phyloP scores from a whole-genome alignment of 2,329 filamentous ascomycete genomes.

The Nemania sp. region DNA sequence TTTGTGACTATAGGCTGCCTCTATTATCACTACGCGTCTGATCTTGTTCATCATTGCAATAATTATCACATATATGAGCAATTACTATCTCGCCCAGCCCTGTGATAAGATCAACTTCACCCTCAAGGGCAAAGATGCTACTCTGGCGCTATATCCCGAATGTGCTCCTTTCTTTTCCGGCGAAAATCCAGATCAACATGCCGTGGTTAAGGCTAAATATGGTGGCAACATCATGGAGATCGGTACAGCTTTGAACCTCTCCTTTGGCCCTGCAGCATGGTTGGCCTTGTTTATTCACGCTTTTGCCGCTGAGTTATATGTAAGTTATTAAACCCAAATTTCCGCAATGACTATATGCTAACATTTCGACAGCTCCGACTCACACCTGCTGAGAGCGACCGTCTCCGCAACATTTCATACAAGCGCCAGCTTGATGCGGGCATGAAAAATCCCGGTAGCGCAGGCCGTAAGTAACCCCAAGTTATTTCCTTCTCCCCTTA shows the following conservation, averaged over 20 bases:
- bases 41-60: conserved; percentile 46
- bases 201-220: conserved; percentile 42
- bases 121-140: conserved; percentile 35
- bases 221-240: conserved; percentile 36
- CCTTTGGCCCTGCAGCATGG: conserved; percentile 58
- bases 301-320: conserved; percentile 52
- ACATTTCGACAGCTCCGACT: conserved; percentile 29
- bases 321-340: conserved; percentile 37
- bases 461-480: conserved; percentile 31
- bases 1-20: conserved; percentile 42
- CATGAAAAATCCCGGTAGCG: conserved; percentile 44
- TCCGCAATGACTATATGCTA: background rate
- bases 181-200: conserved; percentile 31
- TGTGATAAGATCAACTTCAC: conserved; percentile 55
- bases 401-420: conserved; percentile 50
- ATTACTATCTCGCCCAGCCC: conserved; percentile 38
- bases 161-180: conserved; percentile 47
- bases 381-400: conserved; percentile 49
- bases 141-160: conserved; percentile 46
- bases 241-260: conserved; percentile 49
- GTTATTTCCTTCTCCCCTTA: background rate
- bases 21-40: conserved; percentile 56
- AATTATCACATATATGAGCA: conserved; percentile 15
- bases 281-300: conserved; percentile 55
- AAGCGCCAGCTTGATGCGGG: conserved; percentile 51